These are phyloP conservation scores for Trametes versicolor DNA, from an alignment of 1,284 basidiomycete genomes.

Conservation along the genomic window DNA sequence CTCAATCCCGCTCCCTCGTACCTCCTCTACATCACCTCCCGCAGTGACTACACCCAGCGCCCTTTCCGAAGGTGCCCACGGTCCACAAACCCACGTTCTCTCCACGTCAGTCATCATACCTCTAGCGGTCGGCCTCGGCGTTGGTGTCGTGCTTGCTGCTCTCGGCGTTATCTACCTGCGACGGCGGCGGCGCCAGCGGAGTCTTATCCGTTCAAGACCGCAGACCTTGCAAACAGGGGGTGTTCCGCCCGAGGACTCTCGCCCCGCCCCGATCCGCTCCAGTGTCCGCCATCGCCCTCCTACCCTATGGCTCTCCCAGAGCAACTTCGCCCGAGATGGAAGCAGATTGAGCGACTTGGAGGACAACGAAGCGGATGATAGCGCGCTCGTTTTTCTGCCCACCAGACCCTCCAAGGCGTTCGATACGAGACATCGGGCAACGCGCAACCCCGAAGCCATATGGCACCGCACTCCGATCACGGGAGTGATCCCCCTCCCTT, in stretches of 20 bases:
- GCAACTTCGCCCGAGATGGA: constrained; percentile 1
- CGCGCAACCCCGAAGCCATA: too few species aligned
- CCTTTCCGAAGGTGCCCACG: neutral
- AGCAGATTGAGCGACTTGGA: neutral
- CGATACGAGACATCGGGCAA: neutral
- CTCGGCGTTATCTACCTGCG: neutral
- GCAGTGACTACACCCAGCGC: neutral
- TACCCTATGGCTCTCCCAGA: neutral
- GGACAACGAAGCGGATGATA: neutral
- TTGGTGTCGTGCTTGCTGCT: neutral
- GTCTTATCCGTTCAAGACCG: neutral
- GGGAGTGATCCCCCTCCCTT: neutral
- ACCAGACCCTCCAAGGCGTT: neutral
- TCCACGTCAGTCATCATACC: neutral
- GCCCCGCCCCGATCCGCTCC: too few species aligned
- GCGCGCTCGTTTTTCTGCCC: neutral
- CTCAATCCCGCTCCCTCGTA: neutral
- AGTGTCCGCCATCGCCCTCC: neutral
- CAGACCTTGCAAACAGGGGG: neutral
- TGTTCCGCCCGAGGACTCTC: neutral
- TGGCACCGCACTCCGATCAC: neutral
- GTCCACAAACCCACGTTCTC: neutral
- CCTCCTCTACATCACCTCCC: neutral
- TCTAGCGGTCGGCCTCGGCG: neutral
- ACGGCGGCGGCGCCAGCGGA: neutral